Base-by-base conservation (phyloP, 768 basidiomycete genomes). In the Gymnopilus dilepis region DNA sequence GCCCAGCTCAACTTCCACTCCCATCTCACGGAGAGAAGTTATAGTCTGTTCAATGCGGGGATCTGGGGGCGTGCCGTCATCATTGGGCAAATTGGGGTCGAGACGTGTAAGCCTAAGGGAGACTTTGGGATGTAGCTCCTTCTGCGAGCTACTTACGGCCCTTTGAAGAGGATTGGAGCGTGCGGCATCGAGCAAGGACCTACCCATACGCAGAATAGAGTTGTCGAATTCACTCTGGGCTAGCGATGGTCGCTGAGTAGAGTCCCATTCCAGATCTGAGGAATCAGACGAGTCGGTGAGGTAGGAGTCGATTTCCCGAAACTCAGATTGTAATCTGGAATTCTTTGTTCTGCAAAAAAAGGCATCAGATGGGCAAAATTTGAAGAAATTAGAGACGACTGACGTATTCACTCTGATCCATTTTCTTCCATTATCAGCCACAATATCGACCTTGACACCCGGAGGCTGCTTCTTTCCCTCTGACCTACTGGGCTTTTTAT, bases 371-470 rank as follows among this genome's bases (percentile, higher is more conserved):
- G 13, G 26, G 17, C 53, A 22, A 38, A 33, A 26, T n/a, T 34
- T 6, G 56, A 58, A 56, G 48, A 12, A 30, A 19, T 4, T 31
- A 19, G 12, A 57, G 56, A 51, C 40, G 30, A 85, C 89, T 70
- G 70, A 94, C 94, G 94, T 95, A 74, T 95, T 95, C 34, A 95
- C 84, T 66, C 93, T 84, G 40, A 93, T 87, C 95, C 95, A 97
- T 3, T 78, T 76, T 22, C 82, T 77, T 1, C 94, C 94, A 42
- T 86, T 84, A 21, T 91, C 86, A 1, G 88, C 88, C 13, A 95
- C 86, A 13, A 95, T 80, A 67, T 96, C 94, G 0, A 96, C 88
- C 67, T 95, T 95, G 41, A 87, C 82, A 6, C 80, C 78, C 0
- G 74, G 72, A 22, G 72, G 63, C 51, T 63, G 69, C 61, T 42